A percentile compares a stretch with the other conserved stretches of the same genome.
Conservation (phyloP, 1,139 yeast species). For the Candida neerlandica region DNA sequence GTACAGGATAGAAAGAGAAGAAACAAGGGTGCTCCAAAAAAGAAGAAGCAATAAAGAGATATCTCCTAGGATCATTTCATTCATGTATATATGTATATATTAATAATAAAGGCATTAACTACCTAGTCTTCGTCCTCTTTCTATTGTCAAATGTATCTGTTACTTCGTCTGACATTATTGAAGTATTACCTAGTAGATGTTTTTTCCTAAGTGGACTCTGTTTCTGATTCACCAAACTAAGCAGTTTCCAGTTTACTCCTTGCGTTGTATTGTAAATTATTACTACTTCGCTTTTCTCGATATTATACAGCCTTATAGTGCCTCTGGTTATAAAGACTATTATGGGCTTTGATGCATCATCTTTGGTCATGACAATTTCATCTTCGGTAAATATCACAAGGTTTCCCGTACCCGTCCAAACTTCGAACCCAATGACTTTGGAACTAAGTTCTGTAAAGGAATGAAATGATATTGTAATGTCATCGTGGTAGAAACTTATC, state of each 20-base stretch:
- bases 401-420: neutral
- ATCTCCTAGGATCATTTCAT: slow-evolving; percentile 8
- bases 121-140: slow-evolving; percentile 20
- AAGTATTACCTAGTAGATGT: slow-evolving; percentile 8
- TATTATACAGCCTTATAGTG: neutral
- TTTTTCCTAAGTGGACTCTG: slow-evolving; percentile 3
- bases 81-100: neutral
- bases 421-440: neutral
- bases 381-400: neutral
- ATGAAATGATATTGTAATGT: neutral
- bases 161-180: slow-evolving; percentile 24
- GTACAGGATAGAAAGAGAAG: slow-evolving; percentile 75
- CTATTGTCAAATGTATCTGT: slow-evolving; percentile 34
- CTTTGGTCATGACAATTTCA: neutral
- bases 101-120: slow-evolving; percentile 4
- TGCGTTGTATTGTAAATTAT: slow-evolving; percentile 1
- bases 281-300: neutral
- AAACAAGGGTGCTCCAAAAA: slow-evolving; percentile 92
- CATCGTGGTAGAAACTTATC: neutral
- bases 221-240: neutral
- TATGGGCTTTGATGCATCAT: slow-evolving; percentile 2
- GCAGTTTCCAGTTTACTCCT: slow-evolving; percentile 1
- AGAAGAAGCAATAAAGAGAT: slow-evolving; percentile 38
- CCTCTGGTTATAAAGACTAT: slow-evolving; percentile 2
- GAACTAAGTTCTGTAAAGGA: neutral